Base-by-base conservation (phyloP, 2,329 filamentous ascomycete species). In the Botrytis porri region DNA sequence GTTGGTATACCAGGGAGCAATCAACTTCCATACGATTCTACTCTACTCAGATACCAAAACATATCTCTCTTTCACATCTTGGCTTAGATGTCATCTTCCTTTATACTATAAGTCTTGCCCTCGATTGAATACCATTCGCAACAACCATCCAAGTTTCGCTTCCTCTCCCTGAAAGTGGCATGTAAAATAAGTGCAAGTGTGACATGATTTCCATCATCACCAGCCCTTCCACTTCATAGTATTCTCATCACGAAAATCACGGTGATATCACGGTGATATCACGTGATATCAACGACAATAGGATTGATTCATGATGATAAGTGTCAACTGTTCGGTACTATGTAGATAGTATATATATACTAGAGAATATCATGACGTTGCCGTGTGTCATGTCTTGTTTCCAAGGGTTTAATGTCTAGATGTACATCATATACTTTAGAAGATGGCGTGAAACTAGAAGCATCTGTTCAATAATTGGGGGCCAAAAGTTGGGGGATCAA, bases 141-240 rank as follows among this genome's bases (percentile, higher is more conserved):
- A n/a, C 60, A 4, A 9, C 14, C 61, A 64, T 64, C 29, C 18
- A 35, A 43, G 7, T 32, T 41, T 65, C 35, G 48, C 7, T 57
- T 54, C 35, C 48, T 67, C 7, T 57, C 41, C 35, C 48, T 67
- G 57, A 67, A 63, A 67, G 48, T 67, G 45, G 64, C 64, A 54
- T 54, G 64, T 18, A 18, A 57, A 67, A 29, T 54, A 57, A 57
- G 64, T 41, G 18, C 29, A 41, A 29, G 62, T 67, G 35, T 67
- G 25, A 51, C 45, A 54, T 54, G 45, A 66, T 54, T 54, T 54
- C 62, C 35, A 66, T 54, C 64, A 66, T 66, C 45, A 29, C 45
- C 64, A 39, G 64, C 64, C 64, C 45, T 66, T 66, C 29, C 45
- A 37, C 54, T 66, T 66, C 45, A 25, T 20, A 66, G n/a, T n/a